Percentiles rank a stretch among this genome's conserved stretches.
Conservation (phyloP, 2,329 filamentous ascomycete species). For the Xylariaceae sp. region DNA sequence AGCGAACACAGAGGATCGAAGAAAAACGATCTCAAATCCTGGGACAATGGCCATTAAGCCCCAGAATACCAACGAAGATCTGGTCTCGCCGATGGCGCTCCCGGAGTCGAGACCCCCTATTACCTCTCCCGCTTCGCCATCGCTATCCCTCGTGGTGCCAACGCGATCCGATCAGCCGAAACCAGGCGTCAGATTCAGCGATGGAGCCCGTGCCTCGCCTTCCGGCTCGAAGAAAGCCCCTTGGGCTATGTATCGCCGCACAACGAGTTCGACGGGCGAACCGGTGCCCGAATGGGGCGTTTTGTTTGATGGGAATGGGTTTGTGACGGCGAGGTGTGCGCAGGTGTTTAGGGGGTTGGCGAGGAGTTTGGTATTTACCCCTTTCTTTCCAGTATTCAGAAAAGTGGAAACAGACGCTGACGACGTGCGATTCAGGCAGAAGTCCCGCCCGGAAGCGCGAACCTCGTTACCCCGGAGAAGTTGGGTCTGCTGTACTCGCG, state of each 20-base stretch:
- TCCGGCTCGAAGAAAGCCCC: constrained; percentile 11
- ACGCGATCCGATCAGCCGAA: constrained; percentile 1
- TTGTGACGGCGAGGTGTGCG: constrained; percentile 61
- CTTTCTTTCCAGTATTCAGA: no score
- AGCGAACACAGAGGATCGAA: neutral
- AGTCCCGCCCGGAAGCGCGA: no score
- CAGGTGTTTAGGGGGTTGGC: constrained; percentile 71
- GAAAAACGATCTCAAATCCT: constrained; percentile 4
- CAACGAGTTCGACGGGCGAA: constrained; percentile 14
- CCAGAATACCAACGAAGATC: constrained; percentile 8
- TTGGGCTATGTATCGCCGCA: constrained; percentile 14
- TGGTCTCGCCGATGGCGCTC: constrained; percentile 1
- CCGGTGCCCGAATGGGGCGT: constrained; percentile 56
- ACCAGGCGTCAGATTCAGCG: constrained; percentile 16
- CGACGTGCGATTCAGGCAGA: no score
- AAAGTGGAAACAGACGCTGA: no score
- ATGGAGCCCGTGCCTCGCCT: constrained; percentile 14
- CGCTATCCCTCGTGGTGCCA: neutral
- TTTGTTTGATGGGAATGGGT: constrained; percentile 63
- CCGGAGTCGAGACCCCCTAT: constrained; percentile 4
- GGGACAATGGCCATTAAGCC: neutral
- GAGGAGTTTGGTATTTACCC: constrained; percentile 56
- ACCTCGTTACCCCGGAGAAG: no score
- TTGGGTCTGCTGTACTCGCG: no score
- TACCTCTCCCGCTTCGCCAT: neutral